Base-by-base conservation (phyloP, 2,329 filamentous ascomycete species). In the Lasiodiplodia citricola region DNA sequence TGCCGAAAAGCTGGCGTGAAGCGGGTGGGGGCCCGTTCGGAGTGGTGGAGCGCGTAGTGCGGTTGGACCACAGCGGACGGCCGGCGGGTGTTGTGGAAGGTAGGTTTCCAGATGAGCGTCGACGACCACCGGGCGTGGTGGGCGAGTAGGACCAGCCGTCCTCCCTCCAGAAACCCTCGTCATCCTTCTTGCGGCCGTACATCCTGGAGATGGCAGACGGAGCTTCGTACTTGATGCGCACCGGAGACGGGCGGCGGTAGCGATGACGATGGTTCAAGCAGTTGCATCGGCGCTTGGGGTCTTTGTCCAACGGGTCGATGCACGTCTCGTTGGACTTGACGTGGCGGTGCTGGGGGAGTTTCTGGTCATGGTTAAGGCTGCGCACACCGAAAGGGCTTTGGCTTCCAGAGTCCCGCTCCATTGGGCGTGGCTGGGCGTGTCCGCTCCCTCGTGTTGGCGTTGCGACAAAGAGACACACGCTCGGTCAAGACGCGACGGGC, bases 81-180 rank as follows among this genome's bases (percentile, higher is more conserved):
- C 86, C 87, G 57, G 85, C 85, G 65, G 87, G 87, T 18, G 87
- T 89, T 23, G 86, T 88, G 6, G 87, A 88, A 55, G 84, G 80
- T 51, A 79, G 77, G 70, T 74, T 70, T 65, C 72, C 73, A 65
- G 72, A 72, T n/a, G 73, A 71, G 70, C 73, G 74, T 60, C 72
- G 71, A 47, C 50, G 62, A 28, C 51, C 74, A 62, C 75, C 74
- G 47, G 78, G 79, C 8, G 78, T 80, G 8, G 79, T 79, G 55
- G 79, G 79, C 41, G 79, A 25, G 28, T 54, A 41, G 6, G 4
- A 21, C 58, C 58, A 63, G 38, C 38, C 23, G 18, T 63, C 58
- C 11, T 67, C 64, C 11, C 13, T 44, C 55, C 47, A 57, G 41
- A 68, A 52, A 11, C 37, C 50, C 21, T 68, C 51, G 6, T 68